phyloP scores from a whole-genome alignment of 2,329 filamentous ascomycete genomes.

The Cordyceps tenuipes region DNA sequence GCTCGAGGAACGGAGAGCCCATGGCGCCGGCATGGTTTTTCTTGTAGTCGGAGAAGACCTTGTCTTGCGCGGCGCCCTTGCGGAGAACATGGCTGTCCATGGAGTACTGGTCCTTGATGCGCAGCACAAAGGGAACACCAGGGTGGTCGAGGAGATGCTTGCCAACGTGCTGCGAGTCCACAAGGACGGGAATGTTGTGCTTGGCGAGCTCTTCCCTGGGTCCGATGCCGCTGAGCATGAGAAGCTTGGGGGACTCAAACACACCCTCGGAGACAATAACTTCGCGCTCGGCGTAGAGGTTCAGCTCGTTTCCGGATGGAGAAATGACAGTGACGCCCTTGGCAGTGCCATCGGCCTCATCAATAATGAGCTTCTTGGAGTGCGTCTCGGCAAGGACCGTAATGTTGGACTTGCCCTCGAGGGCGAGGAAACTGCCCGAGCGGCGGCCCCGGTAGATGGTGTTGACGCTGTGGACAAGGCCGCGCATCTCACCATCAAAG shows the following conservation, averaged over 20 bases:
- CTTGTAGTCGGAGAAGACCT: constrained; percentile 28
- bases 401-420: constrained; percentile 47
- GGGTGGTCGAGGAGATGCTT: constrained; percentile 57
- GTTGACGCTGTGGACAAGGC: constrained; percentile 44
- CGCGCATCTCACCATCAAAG: constrained; percentile 45
- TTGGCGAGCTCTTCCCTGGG: constrained; percentile 42
- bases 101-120: constrained; percentile 19
- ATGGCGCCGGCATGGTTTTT: constrained; percentile 31
- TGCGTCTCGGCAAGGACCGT: constrained; percentile 39
- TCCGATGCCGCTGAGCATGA: constrained; percentile 58
- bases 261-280: constrained; percentile 43
- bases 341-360: constrained; percentile 25
- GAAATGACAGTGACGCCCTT: constrained; percentile 11
- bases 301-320: constrained; percentile 13
- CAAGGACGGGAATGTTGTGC: constrained; percentile 44
- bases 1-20: constrained; percentile 34
- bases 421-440: constrained; percentile 41
- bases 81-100: constrained; percentile 34
- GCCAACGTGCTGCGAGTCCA: constrained; percentile 54
- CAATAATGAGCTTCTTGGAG: constrained; percentile 46
- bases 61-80: constrained; percentile 25
- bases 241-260: constrained; percentile 56
- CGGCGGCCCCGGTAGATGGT: constrained; percentile 50
- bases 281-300: constrained; percentile 39
- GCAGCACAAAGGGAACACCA: constrained; percentile 33